phyloP scores from a whole-genome alignment of 768 basidiomycete species.

The Favolaschia claudopus region DNA sequence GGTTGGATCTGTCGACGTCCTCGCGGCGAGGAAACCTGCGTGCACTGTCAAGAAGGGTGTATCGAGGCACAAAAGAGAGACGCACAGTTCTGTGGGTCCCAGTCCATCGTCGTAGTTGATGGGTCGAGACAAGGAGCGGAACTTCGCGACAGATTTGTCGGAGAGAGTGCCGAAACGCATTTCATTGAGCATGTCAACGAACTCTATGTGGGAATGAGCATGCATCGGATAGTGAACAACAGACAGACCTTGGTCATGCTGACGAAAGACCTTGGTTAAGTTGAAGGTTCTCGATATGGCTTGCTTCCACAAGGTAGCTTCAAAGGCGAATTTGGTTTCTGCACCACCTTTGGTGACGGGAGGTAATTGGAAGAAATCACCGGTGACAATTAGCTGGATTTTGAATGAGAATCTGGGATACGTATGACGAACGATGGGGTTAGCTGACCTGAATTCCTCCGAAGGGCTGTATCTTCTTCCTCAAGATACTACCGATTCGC shows the following conservation, averaged over 20 bases:
- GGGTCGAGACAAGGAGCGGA: constrained; percentile 72
- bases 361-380: constrained; percentile 98
- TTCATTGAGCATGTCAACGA: constrained; percentile 97
- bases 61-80: background rate
- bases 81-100: constrained; percentile 90
- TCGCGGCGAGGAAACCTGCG: constrained; percentile 88
- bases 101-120: constrained; percentile 83
- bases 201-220: constrained; percentile 56
- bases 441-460: constrained; percentile 87
- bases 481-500: constrained; percentile 67
- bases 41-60: background rate
- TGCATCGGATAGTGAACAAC: constrained; percentile 1
- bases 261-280: constrained; percentile 94
- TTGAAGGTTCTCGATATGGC: constrained; percentile 86
- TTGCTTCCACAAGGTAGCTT: constrained; percentile 80
- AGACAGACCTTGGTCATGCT: constrained; percentile 83
- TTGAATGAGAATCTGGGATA: background rate
- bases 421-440: background rate
- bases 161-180: constrained; percentile 91
- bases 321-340: constrained; percentile 88
- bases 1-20: constrained; percentile 90
- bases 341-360: constrained; percentile 77
- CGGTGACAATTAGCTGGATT: constrained; percentile 83
- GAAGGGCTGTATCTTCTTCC: constrained; percentile 75
- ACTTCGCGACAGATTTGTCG: constrained; percentile 68